Evolutionary conservation across 768 basidiomycete species (phyloP), one percentile per base, ranked within the genome.

Genomic region (Pleurotus salmoneostramineus): DNA sequence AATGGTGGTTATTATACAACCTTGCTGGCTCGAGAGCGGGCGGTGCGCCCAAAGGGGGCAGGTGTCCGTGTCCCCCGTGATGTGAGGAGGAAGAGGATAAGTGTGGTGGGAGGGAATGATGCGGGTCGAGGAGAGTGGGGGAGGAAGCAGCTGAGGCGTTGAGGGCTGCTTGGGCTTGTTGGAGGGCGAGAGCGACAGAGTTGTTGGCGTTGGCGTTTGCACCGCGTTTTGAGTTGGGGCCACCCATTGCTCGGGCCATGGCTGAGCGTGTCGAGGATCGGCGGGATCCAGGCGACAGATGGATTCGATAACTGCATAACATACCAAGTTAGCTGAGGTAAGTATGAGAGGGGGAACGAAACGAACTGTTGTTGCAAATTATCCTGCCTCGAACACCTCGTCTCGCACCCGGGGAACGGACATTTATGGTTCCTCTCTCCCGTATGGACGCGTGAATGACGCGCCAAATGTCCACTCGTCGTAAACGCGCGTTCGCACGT

Each of bases 381-480:
- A 64, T 96, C 94, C 70, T 94, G 92, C 35, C 93, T 77, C 8
- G 91, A 93, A 63, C 94, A 95, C 14, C 90, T 81, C 1, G 93
- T 95, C 64, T 94, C 91, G 69, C 93, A 96, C 21, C 93, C 93
- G n/a, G 94, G 93, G 74, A 93, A 95, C 35, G 94, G 93, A 66
- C 93, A 96, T 59, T 86, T 90, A 75, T 95, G 91, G 72, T 95
- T 94, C 61, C 91, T 81, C 66, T 95, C 93, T 42, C 93, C 93
- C 12, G 93, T 95, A 73, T 95, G 93, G 10, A 94, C 88, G 56
- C 92, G 78, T n/a, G 88, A 80, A 67, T 95, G 93, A 48, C 93
- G 83, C 0, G 93, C 89, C 15, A 95, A 81, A 69, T 95, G 93
- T 14, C 93, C 94, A 60, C 87, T 88, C 27, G 93, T 95, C 56